Evolutionary conservation across 768 basidiomycete genomes (phyloP), one percentile per base, ranked within the genome.

Genomic region (Mycena crocata): DNA sequence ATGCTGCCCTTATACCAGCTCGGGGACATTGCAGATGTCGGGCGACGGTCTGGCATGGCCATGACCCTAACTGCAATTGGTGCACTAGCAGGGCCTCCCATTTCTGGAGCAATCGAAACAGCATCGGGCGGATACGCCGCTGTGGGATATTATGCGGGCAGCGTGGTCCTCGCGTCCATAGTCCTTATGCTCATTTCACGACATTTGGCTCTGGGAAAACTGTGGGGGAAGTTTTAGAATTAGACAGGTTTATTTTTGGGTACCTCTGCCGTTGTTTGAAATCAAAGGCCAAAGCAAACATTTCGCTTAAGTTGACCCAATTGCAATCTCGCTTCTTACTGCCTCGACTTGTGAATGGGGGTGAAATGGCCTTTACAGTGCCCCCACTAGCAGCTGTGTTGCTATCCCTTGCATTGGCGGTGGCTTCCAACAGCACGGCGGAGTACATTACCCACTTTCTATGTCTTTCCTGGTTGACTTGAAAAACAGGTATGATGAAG

Each of bases 61-160:
- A 79, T 89, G 77, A 89, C 85, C 32, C 81, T 91, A 57, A 66
- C 87, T 24, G 85, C 91, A 0, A 40, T 92, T 15, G 92, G 91
- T 9, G 89, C 89, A 0, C 77, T 93, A 4, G 83, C 82, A 0
- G 92, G 92, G 0, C 90, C 90, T 3, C 92, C 92, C 0, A 90
- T 93, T 64, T 90, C 90, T 14, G 92, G 92, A 1, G 89, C 89
- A 0, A 91, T 93, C 69, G 83, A 84, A 59, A 75, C 73, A 0
- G 80, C 84, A 0, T 84, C 89, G 2, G 84, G 83, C 4, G 83
- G 84, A 1, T 93, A 86, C 69, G 76, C 80, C 31, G 80, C 72
- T 3, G 87, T 89, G 21, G 89, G 89, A 2, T 79, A 79, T 60
- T 91, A 85, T 62, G 50, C 48, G 77, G 84, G 84, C 5, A 76